Evolutionary conservation across 139 green algal genomes (phyloP).

Genomic region (Chlamydomonas schloesseri): DNA sequence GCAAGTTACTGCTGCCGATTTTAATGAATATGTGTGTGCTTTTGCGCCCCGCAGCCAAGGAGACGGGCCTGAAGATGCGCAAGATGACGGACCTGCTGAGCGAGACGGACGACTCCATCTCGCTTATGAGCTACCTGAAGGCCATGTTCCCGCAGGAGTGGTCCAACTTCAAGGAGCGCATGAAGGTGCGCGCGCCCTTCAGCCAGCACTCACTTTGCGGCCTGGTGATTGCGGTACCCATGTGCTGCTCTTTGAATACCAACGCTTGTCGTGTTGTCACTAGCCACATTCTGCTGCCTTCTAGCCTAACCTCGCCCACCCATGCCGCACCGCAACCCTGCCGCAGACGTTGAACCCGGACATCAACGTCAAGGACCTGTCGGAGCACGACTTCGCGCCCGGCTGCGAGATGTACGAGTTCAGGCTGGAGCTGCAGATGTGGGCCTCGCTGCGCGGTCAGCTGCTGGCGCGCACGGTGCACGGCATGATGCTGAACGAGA

Average conservation of each 20-base stretch:
- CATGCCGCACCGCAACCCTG: too few species aligned
- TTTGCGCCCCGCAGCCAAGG: background rate
- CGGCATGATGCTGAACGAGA: conserved; percentile 84
- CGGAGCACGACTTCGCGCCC: conserved; percentile 56
- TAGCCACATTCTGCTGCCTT: too few species aligned
- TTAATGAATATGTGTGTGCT: too few species aligned
- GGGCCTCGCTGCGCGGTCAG: conserved; percentile 88
- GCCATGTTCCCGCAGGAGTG: conserved; percentile 55
- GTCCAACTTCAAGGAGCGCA: conserved; percentile 68
- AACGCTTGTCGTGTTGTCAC: too few species aligned
- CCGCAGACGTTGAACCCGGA: conserved; percentile 44
- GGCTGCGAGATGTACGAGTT: conserved; percentile 44
- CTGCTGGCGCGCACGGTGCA: conserved; percentile 74
- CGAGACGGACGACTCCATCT: conserved; percentile 61
- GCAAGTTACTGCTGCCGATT: too few species aligned
- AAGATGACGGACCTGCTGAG: conserved; percentile 66
- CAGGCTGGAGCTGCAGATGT: conserved; percentile 72
- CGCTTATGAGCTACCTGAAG: conserved; percentile 63
- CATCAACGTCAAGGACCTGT: conserved; percentile 51
- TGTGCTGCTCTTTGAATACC: too few species aligned
- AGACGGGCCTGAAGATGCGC: conserved; percentile 54
- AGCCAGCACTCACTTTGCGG: too few species aligned
- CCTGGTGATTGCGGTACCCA: too few species aligned
- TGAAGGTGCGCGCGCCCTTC: conserved; percentile 53
- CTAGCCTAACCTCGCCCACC: too few species aligned